Percentiles rank a stretch among this genome's conserved stretches.
Evolutionary conservation across 495 filamentous ascomycete genomes (phyloP).

Genomic region (Articulospora tetracladia): DNA sequence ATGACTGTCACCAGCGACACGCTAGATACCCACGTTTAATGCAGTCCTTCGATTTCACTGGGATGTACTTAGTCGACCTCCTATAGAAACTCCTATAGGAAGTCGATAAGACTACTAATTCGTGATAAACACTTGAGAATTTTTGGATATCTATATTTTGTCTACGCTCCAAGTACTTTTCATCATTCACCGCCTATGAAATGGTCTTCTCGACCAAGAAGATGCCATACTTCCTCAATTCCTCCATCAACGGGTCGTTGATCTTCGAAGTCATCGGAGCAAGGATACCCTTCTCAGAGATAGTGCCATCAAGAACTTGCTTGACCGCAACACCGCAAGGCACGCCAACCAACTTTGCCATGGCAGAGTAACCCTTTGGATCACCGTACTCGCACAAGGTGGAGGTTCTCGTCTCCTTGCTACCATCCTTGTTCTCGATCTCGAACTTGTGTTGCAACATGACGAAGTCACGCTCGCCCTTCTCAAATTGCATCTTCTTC

Average conservation of each 20-base stretch:
- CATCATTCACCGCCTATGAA: conserved; percentile 8
- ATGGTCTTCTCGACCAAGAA: conserved; percentile 30
- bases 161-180: not conserved
- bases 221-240: conserved; percentile 60
- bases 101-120: too few species aligned
- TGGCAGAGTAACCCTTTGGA: conserved; percentile 77
- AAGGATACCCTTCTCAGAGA: conserved; percentile 72
- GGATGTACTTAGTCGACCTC: too few species aligned
- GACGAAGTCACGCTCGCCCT: conserved; percentile 74
- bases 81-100: too few species aligned
- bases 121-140: too few species aligned
- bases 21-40: too few species aligned
- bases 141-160: not conserved
- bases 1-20: too few species aligned
- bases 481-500: conserved; percentile 85
- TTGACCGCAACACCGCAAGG: conserved; percentile 61
- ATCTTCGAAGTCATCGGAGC: conserved; percentile 78
- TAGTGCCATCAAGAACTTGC: conserved; percentile 79
- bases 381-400: conserved; percentile 87
- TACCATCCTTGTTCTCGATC: conserved; percentile 73
- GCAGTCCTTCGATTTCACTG: too few species aligned
- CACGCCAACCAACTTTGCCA: conserved; percentile 82
- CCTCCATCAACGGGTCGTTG: conserved; percentile 65
- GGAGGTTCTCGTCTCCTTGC: conserved; percentile 68
- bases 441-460: conserved; percentile 80